Base-by-base conservation (phyloP, 176 grass and related monocot species). In the Rhipidocladum racemiflorum region DNA sequence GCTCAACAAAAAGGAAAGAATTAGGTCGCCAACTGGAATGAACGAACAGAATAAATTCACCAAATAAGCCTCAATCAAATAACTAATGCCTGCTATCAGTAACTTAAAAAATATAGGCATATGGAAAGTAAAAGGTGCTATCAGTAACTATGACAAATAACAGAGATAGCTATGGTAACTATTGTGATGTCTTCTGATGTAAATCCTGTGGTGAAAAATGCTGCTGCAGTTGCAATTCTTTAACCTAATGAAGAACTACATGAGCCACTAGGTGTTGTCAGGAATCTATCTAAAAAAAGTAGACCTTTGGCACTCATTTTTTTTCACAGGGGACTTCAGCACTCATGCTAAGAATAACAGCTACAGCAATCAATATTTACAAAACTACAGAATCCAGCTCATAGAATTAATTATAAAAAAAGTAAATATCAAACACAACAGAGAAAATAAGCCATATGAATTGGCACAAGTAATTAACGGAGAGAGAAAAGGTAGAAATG, bases 1-100 rank as follows among this genome's bases (percentile, higher is more conserved):
- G 40, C 2, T 54, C 44, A 65, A 65, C 20, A 61, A 43, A 75
- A 38, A 17, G 72, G n/a, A 77, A 76, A 48, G 65, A 21, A 45
- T 24, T 77, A 9, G 35, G 13, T 83, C 59, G 30, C 44, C 44
- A 23, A 65, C 13, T 82, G 36, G 15, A 57, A 36, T 78, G 56
- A 83, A 78, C 21, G 28, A 73, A 57, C 39, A 66, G 16, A 73
- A 88, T 65, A 79, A 65, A 66, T 65, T 73, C 27, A 66, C 45
- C 48, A 72, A 28, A 76, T 54, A 72, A 84, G 49, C 25, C 25
- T 15, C 56, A 74, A 57, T 18, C 27, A 21, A 2, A 48, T 35
- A 81, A 62, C 21, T 55, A 54, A 70, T 69, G 75, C 40, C 48
- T 74, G n/a, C 51, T 75, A 55, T 35, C 65, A 71, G 6, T 53